Base-by-base conservation (phyloP, 331 rosid species). In the Acacia pycnantha region DNA sequence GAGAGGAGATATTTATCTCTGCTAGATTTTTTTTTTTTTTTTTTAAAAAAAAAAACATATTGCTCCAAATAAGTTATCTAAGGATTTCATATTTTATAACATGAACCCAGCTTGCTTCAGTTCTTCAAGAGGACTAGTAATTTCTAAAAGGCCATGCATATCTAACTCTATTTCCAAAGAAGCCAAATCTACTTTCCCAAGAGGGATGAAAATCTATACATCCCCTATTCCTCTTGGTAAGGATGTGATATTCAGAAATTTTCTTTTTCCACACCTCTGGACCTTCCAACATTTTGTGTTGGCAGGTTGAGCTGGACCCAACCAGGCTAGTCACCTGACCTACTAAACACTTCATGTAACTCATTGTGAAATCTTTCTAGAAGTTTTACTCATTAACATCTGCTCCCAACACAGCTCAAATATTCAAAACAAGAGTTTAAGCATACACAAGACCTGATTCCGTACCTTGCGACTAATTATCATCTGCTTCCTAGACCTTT, bases 391-490 rank as follows among this genome's bases (percentile, higher is more conserved):
- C 6, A 4, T 47, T 70, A 70, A 24, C 5, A 31, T n/a, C 27
- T 70, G 35, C 74, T 33, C 33, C 65, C 31, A 21, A 35, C 77
- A 48, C 11, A 9, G 18, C 53, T 50, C 12, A 66, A 66, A 81
- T 70, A 31, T 62, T 65, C 51, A 78, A 81, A 74, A 66, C 16
- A 29, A 26, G 56, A 72, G 35, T 61, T 79, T 26, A 21, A 79
- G 74, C 46, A 51, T 43, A 53, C 10, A 82, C 58, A 68, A 18
- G 62, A 68, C 77, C 70, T 56, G 71, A 56, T 58, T 47, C 46
- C 81, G 22, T 77, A 94, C 99, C 97, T 92, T 96, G 67, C 47
- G 87, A 80, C 95, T 89, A 77, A 90, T 78, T 11, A 77, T 79
- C 61, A 90, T 91, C 37, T 81, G 88, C 90, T 89, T 96, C 78